Percentiles rank a stretch among this genome's conserved stretches.
Evolutionary conservation across 2,329 filamentous ascomycete species (phyloP).

Genomic region (Leptodontidium sp.): DNA sequence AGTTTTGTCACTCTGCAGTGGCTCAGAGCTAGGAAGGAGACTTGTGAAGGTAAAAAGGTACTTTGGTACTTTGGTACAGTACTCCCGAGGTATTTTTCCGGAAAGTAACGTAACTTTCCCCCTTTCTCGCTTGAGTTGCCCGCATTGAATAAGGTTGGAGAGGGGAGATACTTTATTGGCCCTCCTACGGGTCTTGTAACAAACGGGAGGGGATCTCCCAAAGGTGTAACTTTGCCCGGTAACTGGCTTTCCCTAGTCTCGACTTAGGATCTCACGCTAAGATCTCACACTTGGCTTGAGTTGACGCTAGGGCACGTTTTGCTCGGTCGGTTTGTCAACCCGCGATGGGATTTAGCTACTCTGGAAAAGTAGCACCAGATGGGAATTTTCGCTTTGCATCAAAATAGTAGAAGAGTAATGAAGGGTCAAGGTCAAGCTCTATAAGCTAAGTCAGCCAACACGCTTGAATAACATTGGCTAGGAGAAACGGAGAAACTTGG

Average conservation of each 20-base stretch:
- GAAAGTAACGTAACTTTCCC: background rate
- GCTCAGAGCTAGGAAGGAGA: background rate
- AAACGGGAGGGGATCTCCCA: background rate
- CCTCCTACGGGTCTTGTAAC: background rate
- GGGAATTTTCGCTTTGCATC: background rate
- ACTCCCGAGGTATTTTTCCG: no score
- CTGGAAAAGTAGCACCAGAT: background rate
- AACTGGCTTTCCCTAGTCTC: background rate
- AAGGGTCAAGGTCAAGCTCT: no score
- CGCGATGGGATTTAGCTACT: conserved; percentile 2
- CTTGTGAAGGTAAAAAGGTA: no score
- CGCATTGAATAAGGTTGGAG: background rate
- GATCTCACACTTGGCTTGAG: background rate
- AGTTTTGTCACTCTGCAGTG: background rate
- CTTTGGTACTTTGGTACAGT: no score
- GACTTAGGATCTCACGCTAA: conserved; percentile 4
- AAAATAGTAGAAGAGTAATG: background rate
- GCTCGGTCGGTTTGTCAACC: background rate
- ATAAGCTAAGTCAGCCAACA: no score
- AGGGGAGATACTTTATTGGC: background rate
- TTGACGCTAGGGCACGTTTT: conserved; percentile 2
- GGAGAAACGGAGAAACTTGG: background rate
- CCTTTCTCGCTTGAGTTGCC: background rate
- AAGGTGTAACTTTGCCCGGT: no score
- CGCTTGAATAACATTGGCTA: background rate